These are phyloP conservation scores for Globisporangium lucens DNA, from an alignment of 352 stramenopile genomes.

Conservation along the genomic window DNA sequence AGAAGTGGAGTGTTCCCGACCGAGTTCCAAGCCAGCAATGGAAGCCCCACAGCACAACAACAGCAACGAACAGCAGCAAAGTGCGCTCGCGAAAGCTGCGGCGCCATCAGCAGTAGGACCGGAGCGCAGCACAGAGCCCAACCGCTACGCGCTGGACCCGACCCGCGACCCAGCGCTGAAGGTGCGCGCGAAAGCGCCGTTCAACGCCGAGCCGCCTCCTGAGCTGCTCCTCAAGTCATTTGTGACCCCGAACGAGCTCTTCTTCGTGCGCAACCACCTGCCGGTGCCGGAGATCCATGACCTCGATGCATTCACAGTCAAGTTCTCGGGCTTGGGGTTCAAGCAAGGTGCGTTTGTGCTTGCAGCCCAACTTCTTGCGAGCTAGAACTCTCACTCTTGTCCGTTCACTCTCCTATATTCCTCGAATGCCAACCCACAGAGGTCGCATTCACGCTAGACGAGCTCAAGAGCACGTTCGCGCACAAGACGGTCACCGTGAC, in stretches of 20 bases:
- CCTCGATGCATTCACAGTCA: conserved; percentile 52
- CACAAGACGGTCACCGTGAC: conserved; percentile 81
- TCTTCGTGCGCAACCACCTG: conserved; percentile 98
- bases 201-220: conserved; percentile 93
- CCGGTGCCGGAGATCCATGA: conserved; percentile 89
- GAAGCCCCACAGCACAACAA: background rate
- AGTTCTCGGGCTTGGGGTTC: conserved; percentile 62
- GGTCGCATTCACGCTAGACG: conserved; percentile 65
- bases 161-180: conserved; percentile 78
- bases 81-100: background rate
- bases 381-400: too few relatives aligned
- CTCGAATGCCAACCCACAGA: conserved; percentile 2
- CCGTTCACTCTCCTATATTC: too few relatives aligned
- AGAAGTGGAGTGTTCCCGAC: too few relatives aligned
- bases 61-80: conserved; percentile 4
- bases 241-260: conserved; percentile 96
- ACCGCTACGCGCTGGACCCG: conserved; percentile 62
- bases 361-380: too few relatives aligned
- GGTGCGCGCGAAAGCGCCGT: conserved; percentile 91
- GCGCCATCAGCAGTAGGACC: background rate
- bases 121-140: background rate
- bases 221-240: conserved; percentile 93
- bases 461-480: conserved; percentile 84
- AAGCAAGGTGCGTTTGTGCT: conserved; percentile 24
- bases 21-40: background rate